Base-by-base conservation (phyloP, 129 eudicot genomes). In the Sambucus nigra region DNA sequence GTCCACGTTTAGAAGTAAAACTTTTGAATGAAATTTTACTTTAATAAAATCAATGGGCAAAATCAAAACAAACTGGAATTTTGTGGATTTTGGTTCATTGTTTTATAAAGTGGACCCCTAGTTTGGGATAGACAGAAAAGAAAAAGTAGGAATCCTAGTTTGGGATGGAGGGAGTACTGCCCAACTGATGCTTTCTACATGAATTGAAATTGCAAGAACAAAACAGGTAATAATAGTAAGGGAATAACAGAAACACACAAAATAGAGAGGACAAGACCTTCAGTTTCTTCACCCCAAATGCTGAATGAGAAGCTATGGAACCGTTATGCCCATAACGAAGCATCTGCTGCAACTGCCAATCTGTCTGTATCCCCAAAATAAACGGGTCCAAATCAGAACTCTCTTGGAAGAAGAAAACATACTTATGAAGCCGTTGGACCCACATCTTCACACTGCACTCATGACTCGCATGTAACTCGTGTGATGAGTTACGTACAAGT, bases 241-340 rank as follows among this genome's bases (percentile, higher is more conserved):
- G 8, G 42, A 35, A 8, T 35, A 35, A 21, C 5, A 22, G 50
- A 23, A 38, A 57, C 11, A 0, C 8, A 14, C 13, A 40, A 5
- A 25, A 55, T 1, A 48, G 18, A 15, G 31, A n/a, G 31, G 18
- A 22, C 7, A 39, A 13, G 50, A 72, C 78, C 78, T 72, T 60
- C 20, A 66, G 31, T 49, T 66, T 60, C 64, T 59, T 72, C n/a
- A 12, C 44, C 17, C 64, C 39, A 53, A 51, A 50, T 16, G 49
- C 40, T 2, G 78, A 65, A 60, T 72, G 69, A 53, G 59, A 66
- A 53, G 78, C 69, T 33, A 72, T 23, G 14, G 47, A 24, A 13
- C 60, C 60, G 29, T 51, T 46, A 51, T 62, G 58, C 15, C 68
- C 68, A 33, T 32, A 51, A 5, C 59, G 59, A 24, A 62, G 20